Evolutionary conservation across 306 rosid genomes (phyloP), one percentile per base, ranked within the genome.

Genomic region (Mimosa pudica): DNA sequence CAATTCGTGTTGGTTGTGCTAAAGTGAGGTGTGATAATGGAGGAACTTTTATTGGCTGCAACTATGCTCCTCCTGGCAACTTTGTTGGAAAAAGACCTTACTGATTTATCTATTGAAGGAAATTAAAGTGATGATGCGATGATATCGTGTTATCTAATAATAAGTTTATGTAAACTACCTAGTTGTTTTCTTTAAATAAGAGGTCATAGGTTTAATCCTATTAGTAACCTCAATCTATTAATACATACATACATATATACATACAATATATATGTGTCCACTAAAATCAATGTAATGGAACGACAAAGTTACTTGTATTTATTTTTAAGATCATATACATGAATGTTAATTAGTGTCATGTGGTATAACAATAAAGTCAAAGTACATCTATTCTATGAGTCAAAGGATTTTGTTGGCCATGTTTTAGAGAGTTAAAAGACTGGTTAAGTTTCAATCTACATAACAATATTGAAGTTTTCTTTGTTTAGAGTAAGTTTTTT

Each of bases 41-140:
- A 0, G 86, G 91, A 36, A 87, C 89, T 7, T 80, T 89, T 67
- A 84, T 89, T 7, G 51, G 65, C 7, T 91, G 93, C 83, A 89
- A 89, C 80, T 89, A 92, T 82, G 88, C 79, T 72, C 62, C 62
- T 55, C 62, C 10, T 7, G 62, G 62, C 2, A 55, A 55, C 62
- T 17, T 6, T 2, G 32, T n/a, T n/a, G 62, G 62, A 7, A 0
- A n/a, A 55, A 55, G 0, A 7, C 62, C 62, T 55, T 55, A 55
- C 16, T 55, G 10, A 55, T 18, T 3, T 8, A 54, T 52, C 30
- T 0, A 24, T 24, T 13, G 10, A 4, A 60, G 6, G 13, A 52
- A 10, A 10, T 24, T 24, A 57, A 57, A 51, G 57, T 51, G 18
- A 4, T 51, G 57, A n/a, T 17, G 30, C 8, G 12, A 18, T 57